Evolutionary conservation across 179 eudicot species (phyloP), one percentile per base, ranked within the genome.

Genomic region (Spergularia azorica): DNA sequence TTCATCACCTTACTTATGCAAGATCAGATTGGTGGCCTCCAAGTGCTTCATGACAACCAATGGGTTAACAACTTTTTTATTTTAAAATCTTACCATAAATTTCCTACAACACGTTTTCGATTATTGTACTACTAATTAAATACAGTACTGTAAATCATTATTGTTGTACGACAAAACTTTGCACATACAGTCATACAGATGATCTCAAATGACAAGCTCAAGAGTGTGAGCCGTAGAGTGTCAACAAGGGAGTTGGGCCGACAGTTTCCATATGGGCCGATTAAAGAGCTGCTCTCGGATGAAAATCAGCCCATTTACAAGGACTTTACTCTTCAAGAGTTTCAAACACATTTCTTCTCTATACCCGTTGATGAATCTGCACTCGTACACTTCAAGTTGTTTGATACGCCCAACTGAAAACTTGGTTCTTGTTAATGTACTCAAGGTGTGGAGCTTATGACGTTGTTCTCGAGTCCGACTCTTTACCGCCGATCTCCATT

Each of bases 191-290:
- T 21, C 21, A 2, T 68, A 11, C 72, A 76, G 79, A 65, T 76
- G 15, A 65, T 80, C 7, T 64, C 79, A 0, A 85, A 83, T 68
- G 84, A 76, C 73, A 78, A 72, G 67, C 43, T 80, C 41, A 78
- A 73, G 56, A 82, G 87, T 46, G 76, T 61, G 14, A 41, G 65
- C 16, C 85, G 79, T n/a, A 77, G 81, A 63, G 81, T 77, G 50
- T 63, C 4, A 76, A 79, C 0, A 83, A 80, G 3, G 43, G 3
- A 1, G 46, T 80, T 32, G 86, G 81, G 18, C 88, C 86, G 3
- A 77, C 84, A 21, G 68, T 80, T 63, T 85, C 82, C 63, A 10
- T 72, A 81, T 36, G 80, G 76, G 32, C 84, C 87, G 0, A 54
- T 79, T 6, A 73, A 81, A 61, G 87, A 78, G 48, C 41, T 84